Conservation (phyloP, 331 rosid genomes). For the Cydonia oblonga region DNA sequence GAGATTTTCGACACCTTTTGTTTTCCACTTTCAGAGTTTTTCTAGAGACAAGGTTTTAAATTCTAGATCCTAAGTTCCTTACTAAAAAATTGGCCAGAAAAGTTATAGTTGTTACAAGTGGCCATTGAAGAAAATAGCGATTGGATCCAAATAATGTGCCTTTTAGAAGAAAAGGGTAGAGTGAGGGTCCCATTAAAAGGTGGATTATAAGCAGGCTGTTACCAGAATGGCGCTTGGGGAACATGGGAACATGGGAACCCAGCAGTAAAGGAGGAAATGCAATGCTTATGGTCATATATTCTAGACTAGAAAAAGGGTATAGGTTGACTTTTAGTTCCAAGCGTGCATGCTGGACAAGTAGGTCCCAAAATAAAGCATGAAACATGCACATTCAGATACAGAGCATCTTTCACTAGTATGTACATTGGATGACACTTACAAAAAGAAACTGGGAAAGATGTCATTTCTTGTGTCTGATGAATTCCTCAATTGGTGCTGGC, state of each 20-base stretch:
- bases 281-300: background rate
- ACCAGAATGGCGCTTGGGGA: background rate
- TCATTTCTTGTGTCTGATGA: background rate
- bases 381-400: background rate
- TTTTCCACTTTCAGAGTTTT: background rate
- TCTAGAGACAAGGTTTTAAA: background rate
- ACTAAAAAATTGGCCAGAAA: background rate
- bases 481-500: background rate
- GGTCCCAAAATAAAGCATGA: background rate
- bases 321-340: background rate
- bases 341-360: background rate
- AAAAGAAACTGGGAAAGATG: background rate
- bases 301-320: background rate
- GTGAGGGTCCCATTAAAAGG: background rate
- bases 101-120: background rate
- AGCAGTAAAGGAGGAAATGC: background rate
- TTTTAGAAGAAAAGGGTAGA: background rate
- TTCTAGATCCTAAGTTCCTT: background rate
- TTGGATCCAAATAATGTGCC: background rate
- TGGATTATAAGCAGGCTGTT: background rate
- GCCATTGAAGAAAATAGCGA: background rate
- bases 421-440: background rate
- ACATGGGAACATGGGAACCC: background rate
- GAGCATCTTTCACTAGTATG: background rate
- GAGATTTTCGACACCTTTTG: background rate